Conservation (phyloP, 2,329 filamentous ascomycete genomes). For the Penicillium digitatum region DNA sequence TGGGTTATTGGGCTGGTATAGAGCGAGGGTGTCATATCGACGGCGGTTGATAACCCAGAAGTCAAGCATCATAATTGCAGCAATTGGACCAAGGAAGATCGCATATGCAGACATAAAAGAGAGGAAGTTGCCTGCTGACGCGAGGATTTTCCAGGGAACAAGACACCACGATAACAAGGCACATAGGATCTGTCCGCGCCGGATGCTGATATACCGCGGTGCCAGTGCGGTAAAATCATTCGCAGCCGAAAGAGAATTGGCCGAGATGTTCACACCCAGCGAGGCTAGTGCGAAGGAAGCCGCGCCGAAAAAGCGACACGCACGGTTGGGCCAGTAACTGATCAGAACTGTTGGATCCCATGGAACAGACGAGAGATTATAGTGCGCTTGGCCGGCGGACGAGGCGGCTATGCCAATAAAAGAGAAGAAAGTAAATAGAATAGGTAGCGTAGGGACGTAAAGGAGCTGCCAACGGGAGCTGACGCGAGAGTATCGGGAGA, state of each 20-base stretch:
- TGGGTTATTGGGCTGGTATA: conserved; percentile 48
- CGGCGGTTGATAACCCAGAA: conserved; percentile 55
- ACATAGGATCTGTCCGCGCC: conserved; percentile 54
- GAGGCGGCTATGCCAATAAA: conserved; percentile 46
- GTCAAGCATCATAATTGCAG: conserved; percentile 57
- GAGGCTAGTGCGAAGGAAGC: conserved; percentile 54
- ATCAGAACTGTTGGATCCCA: conserved; percentile 46
- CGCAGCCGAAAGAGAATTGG: conserved; percentile 48
- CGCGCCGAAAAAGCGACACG: conserved; percentile 50
- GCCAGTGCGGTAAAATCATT: conserved; percentile 56
- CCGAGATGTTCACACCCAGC: conserved; percentile 55
- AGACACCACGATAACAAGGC: conserved; percentile 57
- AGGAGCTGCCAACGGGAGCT: conserved; percentile 49
- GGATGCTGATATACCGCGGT: conserved; percentile 55
- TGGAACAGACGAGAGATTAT: conserved; percentile 34
- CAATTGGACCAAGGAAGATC: conserved; percentile 63
- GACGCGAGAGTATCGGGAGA: conserved; percentile 51
- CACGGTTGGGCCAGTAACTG: conserved; percentile 38
- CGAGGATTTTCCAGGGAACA: conserved; percentile 64
- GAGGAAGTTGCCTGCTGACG: conserved; percentile 55
- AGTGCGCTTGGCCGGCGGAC: conserved; percentile 40
- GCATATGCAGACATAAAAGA: conserved; percentile 65
- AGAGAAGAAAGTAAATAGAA: conserved; percentile 52
- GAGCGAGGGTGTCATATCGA: conserved; percentile 50
- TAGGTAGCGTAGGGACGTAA: conserved; percentile 50